These are phyloP conservation scores for Suillus discolor DNA, from an alignment of 768 basidiomycete genomes.

Conservation along the genomic window DNA sequence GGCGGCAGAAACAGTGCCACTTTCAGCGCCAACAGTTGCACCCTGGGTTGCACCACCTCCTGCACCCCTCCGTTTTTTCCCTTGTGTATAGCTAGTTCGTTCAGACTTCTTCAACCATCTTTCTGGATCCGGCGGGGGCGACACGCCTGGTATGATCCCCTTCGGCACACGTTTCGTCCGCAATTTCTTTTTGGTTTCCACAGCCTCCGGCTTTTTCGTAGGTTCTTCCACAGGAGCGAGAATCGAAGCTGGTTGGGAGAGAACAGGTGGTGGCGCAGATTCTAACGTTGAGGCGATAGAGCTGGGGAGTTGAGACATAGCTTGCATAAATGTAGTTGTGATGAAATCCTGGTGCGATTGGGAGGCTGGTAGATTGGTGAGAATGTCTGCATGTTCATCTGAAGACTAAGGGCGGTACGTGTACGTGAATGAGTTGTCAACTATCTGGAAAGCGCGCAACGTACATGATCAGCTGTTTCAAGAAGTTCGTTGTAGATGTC, in stretches of 20 bases:
- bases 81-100: slow-evolving; percentile 55
- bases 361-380: slow-evolving; percentile 82
- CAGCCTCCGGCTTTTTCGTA: slow-evolving; percentile 38
- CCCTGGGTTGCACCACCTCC: slow-evolving; percentile 75
- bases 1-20: slow-evolving; percentile 4
- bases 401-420: slow-evolving; percentile 54
- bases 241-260: slow-evolving; percentile 35
- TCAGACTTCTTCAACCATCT: slow-evolving; percentile 90
- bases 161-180: slow-evolving; percentile 70
- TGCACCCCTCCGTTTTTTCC: slow-evolving; percentile 54
- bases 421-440: background rate
- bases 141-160: slow-evolving; percentile 77
- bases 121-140: slow-evolving; percentile 84
- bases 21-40: slow-evolving; percentile 32
- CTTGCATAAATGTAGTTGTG: slow-evolving; percentile 63
- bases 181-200: slow-evolving; percentile 48
- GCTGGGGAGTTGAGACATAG: slow-evolving; percentile 61
- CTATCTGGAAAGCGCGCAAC: slow-evolving; percentile 28
- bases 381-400: slow-evolving; percentile 86
- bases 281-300: slow-evolving; percentile 57
- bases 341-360: slow-evolving; percentile 86
- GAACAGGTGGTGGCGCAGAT: slow-evolving; percentile 58
- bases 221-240: slow-evolving; percentile 28
- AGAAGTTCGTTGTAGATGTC: slow-evolving; percentile 82
- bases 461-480: slow-evolving; percentile 74